A percentile compares a stretch with the other conserved stretches of the same genome.
Evolutionary conservation across 306 rosid species (phyloP).

Genomic region (Prosopis cineraria): DNA sequence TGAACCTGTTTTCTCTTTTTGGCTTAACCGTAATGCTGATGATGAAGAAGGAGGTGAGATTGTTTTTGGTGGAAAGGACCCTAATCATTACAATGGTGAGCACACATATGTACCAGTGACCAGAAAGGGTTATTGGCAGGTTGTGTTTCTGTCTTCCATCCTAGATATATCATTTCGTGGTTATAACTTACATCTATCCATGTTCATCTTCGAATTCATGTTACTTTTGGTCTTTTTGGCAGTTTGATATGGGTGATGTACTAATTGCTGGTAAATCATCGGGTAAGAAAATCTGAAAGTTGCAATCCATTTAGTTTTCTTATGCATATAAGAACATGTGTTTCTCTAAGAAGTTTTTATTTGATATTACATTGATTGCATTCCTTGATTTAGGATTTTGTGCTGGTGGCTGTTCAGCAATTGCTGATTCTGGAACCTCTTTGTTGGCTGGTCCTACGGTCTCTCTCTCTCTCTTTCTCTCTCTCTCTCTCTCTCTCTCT

Average conservation of each 20-base stretch:
- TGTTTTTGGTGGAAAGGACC: constrained; percentile 54
- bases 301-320: constrained; percentile 1
- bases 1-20: constrained; percentile 44
- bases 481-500: neutral
- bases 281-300: constrained; percentile 40
- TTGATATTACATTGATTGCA: neutral
- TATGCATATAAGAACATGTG: neutral
- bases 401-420: constrained; percentile 72
- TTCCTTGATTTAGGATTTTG: constrained; percentile 65
- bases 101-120: constrained; percentile 89
- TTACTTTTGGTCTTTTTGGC: constrained; percentile 33
- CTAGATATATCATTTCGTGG: neutral
- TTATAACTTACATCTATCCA: neutral
- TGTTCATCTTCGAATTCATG: neutral
- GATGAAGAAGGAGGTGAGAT: constrained; percentile 51
- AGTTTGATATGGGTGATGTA: constrained; percentile 82
- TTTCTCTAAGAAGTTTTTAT: neutral
- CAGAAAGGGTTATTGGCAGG: constrained; percentile 91
- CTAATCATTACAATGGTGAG: constrained; percentile 65
- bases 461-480: neutral
- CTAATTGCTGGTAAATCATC: constrained; percentile 56
- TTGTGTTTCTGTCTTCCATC: constrained; percentile 33
- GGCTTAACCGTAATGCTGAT: constrained; percentile 44
- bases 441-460: constrained; percentile 72
- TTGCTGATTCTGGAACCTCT: constrained; percentile 90